These are phyloP conservation scores for Jacaranda copaia DNA, from an alignment of 257 asterid species.

Conservation along the genomic window DNA sequence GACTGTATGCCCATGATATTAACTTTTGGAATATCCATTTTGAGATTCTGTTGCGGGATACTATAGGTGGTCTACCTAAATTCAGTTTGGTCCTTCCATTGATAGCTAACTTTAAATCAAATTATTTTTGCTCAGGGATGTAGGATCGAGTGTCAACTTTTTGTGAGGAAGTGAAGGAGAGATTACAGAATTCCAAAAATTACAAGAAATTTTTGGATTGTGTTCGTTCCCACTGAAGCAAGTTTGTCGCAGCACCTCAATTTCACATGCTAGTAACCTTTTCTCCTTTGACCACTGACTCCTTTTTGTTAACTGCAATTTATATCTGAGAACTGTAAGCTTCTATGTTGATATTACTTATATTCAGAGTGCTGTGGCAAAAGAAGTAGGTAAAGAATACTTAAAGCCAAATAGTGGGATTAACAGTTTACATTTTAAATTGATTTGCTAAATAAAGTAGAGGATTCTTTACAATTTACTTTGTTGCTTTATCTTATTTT, in stretches of 20 bases:
- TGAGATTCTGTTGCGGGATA: not conserved
- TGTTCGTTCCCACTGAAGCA: conserved; percentile 46
- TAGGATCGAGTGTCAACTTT: conserved; percentile 42
- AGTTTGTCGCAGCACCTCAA: conserved; percentile 42
- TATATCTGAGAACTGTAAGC: conserved; percentile 38
- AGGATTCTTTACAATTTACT: not conserved
- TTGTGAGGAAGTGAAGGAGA: conserved; percentile 52
- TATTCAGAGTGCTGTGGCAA: conserved; percentile 60
- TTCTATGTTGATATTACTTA: conserved; percentile 54
- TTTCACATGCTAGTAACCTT: conserved; percentile 44
- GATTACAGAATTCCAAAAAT: conserved; percentile 40
- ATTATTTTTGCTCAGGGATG: conserved; percentile 42
- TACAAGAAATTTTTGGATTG: conserved; percentile 52
- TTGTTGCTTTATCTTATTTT: no score
- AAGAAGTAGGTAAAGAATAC: conserved; percentile 68
- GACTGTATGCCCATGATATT: not conserved
- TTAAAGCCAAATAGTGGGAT: not conserved
- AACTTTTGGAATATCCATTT: not conserved
- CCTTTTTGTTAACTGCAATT: not conserved
- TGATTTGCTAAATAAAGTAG: not conserved
- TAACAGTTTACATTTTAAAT: not conserved
- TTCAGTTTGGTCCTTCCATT: conserved; percentile 23
- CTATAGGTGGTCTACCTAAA: conserved; percentile 1
- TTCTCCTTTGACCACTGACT: not conserved
- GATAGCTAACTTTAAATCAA: conserved; percentile 17